These are phyloP conservation scores for Cucurbita ficifolia DNA, from an alignment of 306 rosid genomes.

Conservation along the genomic window DNA sequence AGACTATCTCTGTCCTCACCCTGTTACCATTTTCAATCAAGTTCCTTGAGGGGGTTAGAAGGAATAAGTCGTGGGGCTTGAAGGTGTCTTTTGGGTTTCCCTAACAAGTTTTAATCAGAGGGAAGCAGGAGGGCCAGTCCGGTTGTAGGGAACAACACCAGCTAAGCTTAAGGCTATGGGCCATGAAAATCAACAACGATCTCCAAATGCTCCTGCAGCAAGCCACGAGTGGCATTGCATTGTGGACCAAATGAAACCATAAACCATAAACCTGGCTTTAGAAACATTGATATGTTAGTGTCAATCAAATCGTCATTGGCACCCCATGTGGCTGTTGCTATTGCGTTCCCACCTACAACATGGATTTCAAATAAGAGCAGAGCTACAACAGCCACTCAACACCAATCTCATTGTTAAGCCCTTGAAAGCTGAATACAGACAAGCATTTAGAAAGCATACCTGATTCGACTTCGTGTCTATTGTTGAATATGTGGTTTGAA, in stretches of 20 bases:
- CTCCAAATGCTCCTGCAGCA: constrained; percentile 1
- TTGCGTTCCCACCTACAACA: constrained; percentile 6
- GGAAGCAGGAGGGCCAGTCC: constrained; percentile 3
- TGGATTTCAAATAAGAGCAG: background rate
- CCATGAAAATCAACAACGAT: constrained; percentile 2
- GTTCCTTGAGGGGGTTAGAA: background rate
- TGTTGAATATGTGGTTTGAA: background rate
- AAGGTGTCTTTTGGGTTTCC: background rate
- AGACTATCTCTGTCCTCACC: background rate
- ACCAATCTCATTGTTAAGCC: background rate
- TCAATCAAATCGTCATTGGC: constrained; percentile 3
- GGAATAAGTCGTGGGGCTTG: background rate
- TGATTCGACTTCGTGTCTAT: background rate
- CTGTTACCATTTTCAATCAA: background rate
- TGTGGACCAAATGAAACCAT: constrained; percentile 2
- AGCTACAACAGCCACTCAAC: constrained; percentile 7
- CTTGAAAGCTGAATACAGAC: background rate
- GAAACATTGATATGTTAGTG: background rate
- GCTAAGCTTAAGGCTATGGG: background rate
- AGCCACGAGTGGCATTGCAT: background rate
- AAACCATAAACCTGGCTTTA: background rate
- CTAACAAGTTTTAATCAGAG: background rate
- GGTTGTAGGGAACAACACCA: background rate
- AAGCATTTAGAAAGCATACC: background rate
- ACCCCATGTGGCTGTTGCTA: constrained; percentile 6